Percentiles rank a stretch among this genome's conserved stretches.
Evolutionary conservation across 2,329 filamentous ascomycete genomes (phyloP).

Genomic region (Fusarium pseudograminearum): DNA sequence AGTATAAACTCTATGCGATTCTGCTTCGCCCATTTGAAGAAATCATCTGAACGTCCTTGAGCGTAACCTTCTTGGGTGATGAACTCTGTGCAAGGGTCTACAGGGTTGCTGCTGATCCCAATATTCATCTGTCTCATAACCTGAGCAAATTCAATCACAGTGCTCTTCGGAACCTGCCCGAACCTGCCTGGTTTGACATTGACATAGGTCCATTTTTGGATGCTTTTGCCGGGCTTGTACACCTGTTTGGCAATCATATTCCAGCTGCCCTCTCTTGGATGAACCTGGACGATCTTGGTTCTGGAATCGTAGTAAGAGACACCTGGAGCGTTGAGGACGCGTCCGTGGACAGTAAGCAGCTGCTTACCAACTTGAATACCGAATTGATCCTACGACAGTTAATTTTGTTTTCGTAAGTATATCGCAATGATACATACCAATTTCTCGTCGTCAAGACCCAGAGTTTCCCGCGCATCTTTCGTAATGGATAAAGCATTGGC

Average conservation of each 20-base stretch:
- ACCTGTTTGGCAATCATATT: constrained; percentile 73
- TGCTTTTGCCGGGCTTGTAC: constrained; percentile 58
- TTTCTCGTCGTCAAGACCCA: constrained; percentile 67
- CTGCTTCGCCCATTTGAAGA: constrained; percentile 50
- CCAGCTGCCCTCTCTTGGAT: constrained; percentile 71
- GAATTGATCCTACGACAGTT: constrained; percentile 59
- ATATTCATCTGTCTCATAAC: constrained; percentile 58
- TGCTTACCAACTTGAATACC: constrained; percentile 70
- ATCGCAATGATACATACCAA: constrained; percentile 46
- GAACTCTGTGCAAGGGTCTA: constrained; percentile 14
- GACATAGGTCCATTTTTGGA: constrained; percentile 65
- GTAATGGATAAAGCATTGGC: constrained; percentile 76
- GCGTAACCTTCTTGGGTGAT: constrained; percentile 19
- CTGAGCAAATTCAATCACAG: constrained; percentile 52
- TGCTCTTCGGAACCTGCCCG: constrained; percentile 20
- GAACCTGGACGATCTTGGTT: constrained; percentile 45
- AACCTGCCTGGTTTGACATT: constrained; percentile 49
- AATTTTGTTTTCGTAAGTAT: constrained; percentile 5
- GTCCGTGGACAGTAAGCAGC: constrained; percentile 78
- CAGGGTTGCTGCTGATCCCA: constrained; percentile 47
- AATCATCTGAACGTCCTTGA: constrained; percentile 41
- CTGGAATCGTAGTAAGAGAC: constrained; percentile 66
- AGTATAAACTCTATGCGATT: constrained; percentile 64
- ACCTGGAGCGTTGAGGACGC: constrained; percentile 71
- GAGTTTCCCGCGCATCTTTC: constrained; percentile 64